Evolutionary conservation across 371 early-diverging fungal genomes (phyloP), one percentile per base, ranked within the genome.

Genomic region (Massospora cicadina): DNA sequence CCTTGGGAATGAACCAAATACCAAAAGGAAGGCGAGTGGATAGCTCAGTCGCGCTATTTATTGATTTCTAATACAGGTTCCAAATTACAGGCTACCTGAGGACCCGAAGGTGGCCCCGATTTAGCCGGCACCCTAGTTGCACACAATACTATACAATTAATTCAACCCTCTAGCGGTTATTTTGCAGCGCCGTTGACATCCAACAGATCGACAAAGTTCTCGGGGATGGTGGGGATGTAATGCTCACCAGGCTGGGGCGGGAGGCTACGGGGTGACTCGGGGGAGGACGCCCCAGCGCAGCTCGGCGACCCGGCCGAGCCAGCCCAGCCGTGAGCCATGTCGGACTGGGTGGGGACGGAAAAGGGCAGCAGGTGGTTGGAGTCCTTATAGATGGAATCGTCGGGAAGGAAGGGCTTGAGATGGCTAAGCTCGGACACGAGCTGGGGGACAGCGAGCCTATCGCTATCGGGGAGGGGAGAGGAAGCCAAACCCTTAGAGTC

Each of bases 351-450:
- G 26, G 79, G 81, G 0, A 81, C 70, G 13, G 77, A 75, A 62
- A 81, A 79, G 10, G 81, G 77, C 25, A 84, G 65, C 71, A 80
- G 71, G 64, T 77, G 73, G 31, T 70, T 75, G 21, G 80, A 67
- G 67, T 79, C 77, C 33, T 72, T 74, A 31, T 72, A 30, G 55
- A 53, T 25, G 59, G 68, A 57, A 54, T 33, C 43, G 33, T 55
- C 0, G 65, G 29, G 54, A 43, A 65, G 17, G 63, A 61, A 53
- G 31, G 64, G 54, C 63, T 68, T 54, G 55, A 58, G 58, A 54
- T n/a, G 32, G 63, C n/a, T n/a, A n/a, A 59, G 65, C 59, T 65
- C 65, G 62, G 25, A 54, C 21, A 43, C 17, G 5, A 17, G 17
- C 43, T 43, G 5, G 43, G 43, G 43, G 17, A 43, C 17, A 17